These are phyloP conservation scores for Starmerella tilneyi DNA, from an alignment of 805 yeast species.

Conservation along the genomic window DNA sequence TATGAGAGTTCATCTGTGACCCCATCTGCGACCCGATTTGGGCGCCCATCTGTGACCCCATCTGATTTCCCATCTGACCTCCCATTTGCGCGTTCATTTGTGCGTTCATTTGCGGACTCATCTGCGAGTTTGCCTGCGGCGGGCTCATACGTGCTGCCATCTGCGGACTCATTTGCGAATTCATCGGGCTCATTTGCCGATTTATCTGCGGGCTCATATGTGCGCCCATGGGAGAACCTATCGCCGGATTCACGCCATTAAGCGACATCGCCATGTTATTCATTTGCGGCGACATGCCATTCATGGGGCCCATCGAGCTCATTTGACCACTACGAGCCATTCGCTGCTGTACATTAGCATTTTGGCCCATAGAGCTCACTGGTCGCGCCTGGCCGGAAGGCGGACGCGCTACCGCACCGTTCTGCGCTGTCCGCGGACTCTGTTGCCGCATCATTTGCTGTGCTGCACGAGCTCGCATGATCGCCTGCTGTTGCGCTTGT, in stretches of 20 bases:
- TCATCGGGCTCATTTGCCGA: constrained; percentile 10
- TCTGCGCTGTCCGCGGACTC: not conserved
- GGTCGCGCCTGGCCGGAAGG: constrained; percentile 8
- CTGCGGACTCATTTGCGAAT: constrained; percentile 5
- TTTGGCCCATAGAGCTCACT: constrained; percentile 13
- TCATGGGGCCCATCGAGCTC: constrained; percentile 3
- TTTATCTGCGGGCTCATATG: constrained; percentile 11
- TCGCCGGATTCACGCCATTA: constrained; percentile 4
- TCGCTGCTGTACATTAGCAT: not conserved
- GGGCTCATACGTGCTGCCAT: constrained; percentile 8
- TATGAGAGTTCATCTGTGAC: constrained; percentile 1
- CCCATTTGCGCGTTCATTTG: constrained; percentile 12
- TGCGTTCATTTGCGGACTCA: constrained; percentile 7
- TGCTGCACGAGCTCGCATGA: constrained; percentile 19
- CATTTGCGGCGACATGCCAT: not conserved
- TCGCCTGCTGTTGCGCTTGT: constrained; percentile 22
- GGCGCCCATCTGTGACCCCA: constrained; percentile 6
- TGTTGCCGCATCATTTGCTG: constrained; percentile 10
- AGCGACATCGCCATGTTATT: not conserved
- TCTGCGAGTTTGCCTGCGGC: not conserved
- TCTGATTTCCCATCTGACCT: constrained; percentile 5
- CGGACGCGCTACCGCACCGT: not conserved
- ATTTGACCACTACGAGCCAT: not conserved
- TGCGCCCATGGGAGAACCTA: constrained; percentile 9
- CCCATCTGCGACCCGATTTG: constrained; percentile 3